Evolutionary conservation across 164 flowering plant species (phyloP), one percentile per base, ranked within the genome.

Genomic region (Vitis rupestris): DNA sequence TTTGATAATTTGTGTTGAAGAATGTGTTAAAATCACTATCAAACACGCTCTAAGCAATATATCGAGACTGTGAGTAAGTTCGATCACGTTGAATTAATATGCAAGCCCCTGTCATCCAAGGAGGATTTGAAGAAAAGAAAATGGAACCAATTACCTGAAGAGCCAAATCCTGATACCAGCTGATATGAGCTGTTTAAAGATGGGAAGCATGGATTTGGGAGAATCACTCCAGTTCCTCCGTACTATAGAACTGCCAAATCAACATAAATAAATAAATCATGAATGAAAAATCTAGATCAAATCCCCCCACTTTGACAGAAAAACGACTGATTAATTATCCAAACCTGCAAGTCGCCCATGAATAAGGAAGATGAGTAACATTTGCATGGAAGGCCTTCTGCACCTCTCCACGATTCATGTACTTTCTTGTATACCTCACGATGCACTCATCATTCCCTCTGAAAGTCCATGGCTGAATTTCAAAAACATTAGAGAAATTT

Each of bases 111-210:
- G 27, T 23, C 27, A 23, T 23, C 2, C 27, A 23, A 23, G 27
- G 27, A 23, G 44, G 44, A 37, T 37, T 37, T 6, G 44, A 37
- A 6, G 14, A 65, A 47, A n/a, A 61, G 31, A 30, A 14, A 30
- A 53, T 50, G 27, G 9, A 50, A 48, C 6, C 30, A 27, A 27
- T 29, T 70, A 81, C 83, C 83, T 81, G 77, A 47, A 79, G 0
- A 82, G 68, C 84, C 84, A 82, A 7, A 82, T 82, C 14, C 80
- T 59, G 4, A 82, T 23, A 15, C 82, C 78, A 19, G 84, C 76
- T 10, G 67, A 68, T 8, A 82, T 74, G 55, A 82, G 84, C 60
- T 82, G 73, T 48, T 79, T 68, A 64, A 64, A 74, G 14, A 76
- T 67, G 1, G 82, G 80, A 53, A 82, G 80, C 80, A 82, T 69